Evolutionary conservation across 345 rosid genomes (phyloP).

Genomic region (Citrus trifoliata): DNA sequence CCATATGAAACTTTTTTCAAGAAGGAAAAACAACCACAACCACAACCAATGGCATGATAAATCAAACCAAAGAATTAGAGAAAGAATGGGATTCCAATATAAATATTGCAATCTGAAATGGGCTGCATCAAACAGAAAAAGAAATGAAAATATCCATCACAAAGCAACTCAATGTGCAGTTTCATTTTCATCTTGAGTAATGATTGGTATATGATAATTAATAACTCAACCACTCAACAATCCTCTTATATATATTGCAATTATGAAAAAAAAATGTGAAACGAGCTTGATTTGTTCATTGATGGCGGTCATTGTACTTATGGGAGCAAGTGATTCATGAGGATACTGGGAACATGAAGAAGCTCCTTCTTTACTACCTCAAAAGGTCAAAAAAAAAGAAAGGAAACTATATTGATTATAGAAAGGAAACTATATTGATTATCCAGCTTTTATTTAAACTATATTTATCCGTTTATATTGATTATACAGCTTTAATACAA

Average conservation of each 20-base stretch:
- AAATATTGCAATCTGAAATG: too few relatives aligned
- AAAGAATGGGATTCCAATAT: background rate
- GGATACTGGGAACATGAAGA: constrained; percentile 49
- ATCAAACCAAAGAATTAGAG: background rate
- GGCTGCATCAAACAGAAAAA: background rate
- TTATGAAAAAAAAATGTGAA: background rate
- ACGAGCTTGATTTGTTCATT: constrained; percentile 84
- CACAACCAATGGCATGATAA: background rate
- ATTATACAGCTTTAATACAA: too few relatives aligned
- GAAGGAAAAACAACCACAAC: background rate
- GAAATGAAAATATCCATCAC: background rate
- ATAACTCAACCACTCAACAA: too few relatives aligned
- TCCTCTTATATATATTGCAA: too few relatives aligned
- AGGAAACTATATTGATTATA: too few relatives aligned
- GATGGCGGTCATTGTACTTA: constrained; percentile 35
- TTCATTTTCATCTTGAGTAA: too few relatives aligned
- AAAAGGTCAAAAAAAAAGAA: constrained; percentile 53
- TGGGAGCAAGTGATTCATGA: constrained; percentile 47
- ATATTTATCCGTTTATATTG: too few relatives aligned
- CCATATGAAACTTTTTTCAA: background rate
- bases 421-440: too few relatives aligned
- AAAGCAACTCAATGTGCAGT: background rate
- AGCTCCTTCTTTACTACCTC: constrained; percentile 71
- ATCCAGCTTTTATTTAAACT: too few relatives aligned
- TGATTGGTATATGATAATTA: too few relatives aligned